Base-by-base conservation (phyloP, 306 rosid species). In the Rosa chinensis region DNA sequence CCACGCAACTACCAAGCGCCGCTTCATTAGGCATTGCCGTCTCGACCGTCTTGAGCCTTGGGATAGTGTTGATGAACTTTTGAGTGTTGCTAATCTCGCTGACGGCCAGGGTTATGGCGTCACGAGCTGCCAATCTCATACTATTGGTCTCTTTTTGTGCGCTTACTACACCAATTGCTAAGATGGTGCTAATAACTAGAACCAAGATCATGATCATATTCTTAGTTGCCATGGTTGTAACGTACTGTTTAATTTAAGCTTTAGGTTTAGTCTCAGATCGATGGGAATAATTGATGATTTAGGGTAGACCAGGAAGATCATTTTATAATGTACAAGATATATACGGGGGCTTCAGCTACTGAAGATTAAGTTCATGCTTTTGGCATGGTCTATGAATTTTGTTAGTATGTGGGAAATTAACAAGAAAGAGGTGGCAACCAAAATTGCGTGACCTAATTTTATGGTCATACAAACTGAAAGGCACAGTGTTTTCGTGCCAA, bases 161-260 rank as follows among this genome's bases (percentile, higher is more conserved):
- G 35, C 63, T 13, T 4, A 37, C 37, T 20, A 6, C 64, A 20
- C 37, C 21, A 20, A 77, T 3, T 49, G 67, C 4, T n/a, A 84
- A 53, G 64, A 80, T 47, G 16, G 64, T 55, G 70, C 68, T 32
- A 18, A 16, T 10, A 58, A 9, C 63, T 6, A 71, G 76, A 20
- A 71, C 45, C 25, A 80, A 35, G 32, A 52, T 45, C 68, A 82
- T 45, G 10, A 49, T 56, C 66, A 66, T 77, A 32, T 6, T 84
- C 78, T 82, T 67, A 49, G 37, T 23, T 79, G 79, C 42, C 81
- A 78, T 81, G 55, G 45, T 35, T 32, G 12, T 64, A 25, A 10
- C 14, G 62, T 12, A 49, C 43, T 13, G 23, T 63, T 52, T 17
- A 73, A 59, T 45, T 18, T 9, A 17, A 74, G 44, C 39, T 69